These are phyloP conservation scores for Venturia asperata DNA, from an alignment of 2,329 filamentous ascomycete genomes.

Conservation along the genomic window DNA sequence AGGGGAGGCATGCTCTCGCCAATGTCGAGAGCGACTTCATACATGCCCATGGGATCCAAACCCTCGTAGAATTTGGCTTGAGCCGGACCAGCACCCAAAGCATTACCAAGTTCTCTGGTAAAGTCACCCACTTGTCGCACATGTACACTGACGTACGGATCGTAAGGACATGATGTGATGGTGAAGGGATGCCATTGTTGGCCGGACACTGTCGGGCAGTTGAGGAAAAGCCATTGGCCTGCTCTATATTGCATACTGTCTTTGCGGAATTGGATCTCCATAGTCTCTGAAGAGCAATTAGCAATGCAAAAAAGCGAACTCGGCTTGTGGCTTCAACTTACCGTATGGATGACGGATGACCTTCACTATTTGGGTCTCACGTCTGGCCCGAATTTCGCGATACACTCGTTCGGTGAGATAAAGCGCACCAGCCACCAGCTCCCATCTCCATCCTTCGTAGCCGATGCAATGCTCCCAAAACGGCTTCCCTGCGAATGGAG, in stretches of 20 bases:
- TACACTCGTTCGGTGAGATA: slow-evolving; percentile 87
- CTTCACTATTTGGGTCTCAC: slow-evolving; percentile 81
- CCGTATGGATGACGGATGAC: slow-evolving; percentile 89
- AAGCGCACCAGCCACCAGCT: slow-evolving; percentile 74
- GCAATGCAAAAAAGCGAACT: slow-evolving; percentile 5
- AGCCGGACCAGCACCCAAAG: slow-evolving; percentile 80
- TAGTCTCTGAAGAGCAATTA: slow-evolving; percentile 58
- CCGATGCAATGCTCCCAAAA: slow-evolving; percentile 95
- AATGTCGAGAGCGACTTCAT: slow-evolving; percentile 90
- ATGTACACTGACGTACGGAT: slow-evolving; percentile 90
- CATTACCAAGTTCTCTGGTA: slow-evolving; percentile 85
- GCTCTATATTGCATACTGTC: slow-evolving; percentile 97
- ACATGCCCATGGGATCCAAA: slow-evolving; percentile 91
- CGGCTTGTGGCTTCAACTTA: slow-evolving; percentile 15
- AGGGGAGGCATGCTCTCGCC: slow-evolving; percentile 86
- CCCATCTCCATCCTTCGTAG: slow-evolving; percentile 96
- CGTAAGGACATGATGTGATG: slow-evolving; percentile 95
- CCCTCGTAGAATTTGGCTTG: slow-evolving; percentile 86
- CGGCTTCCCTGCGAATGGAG: slow-evolving; percentile 71
- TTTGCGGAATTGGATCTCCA: slow-evolving; percentile 96
- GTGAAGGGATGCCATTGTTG: slow-evolving; percentile 99
- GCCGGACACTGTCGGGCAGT: slow-evolving; percentile 78
- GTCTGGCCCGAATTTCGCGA: slow-evolving; percentile 77
- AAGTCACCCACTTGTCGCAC: slow-evolving; percentile 96
- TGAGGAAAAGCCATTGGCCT: slow-evolving; percentile 95